A percentile compares a stretch with the other conserved stretches of the same genome.
Conservation (phyloP, 129 eudicot genomes). For the sunflower (Helianthus annuus) region HanXRQr2.0-SUNRISE NC_035440.2:81456543-81457042, state of each 20-base stretch:
- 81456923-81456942: constrained; percentile 53
- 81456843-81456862: constrained; percentile 32
- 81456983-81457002: constrained; percentile 58
- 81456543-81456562: too few relatives aligned
- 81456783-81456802: constrained; percentile 86
- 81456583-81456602: too few relatives aligned
- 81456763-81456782: constrained; percentile 88
- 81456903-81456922: constrained; percentile 42
- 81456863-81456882: constrained; percentile 38
- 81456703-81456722: constrained; percentile 73
- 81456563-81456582: too few relatives aligned
- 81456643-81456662: too few relatives aligned
- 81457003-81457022: constrained; percentile 57
- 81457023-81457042: constrained; percentile 44
- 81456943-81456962: constrained; percentile 52
- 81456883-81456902: constrained; percentile 49
- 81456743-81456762: constrained; percentile 85
- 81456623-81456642: too few relatives aligned
- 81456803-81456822: constrained; percentile 59
- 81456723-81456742: constrained; percentile 81
- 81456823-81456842: constrained; percentile 50
- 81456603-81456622: too few relatives aligned
- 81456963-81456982: constrained; percentile 44
- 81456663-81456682: not conserved
- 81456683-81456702: constrained; percentile 12